Conservation (phyloP, 2,329 filamentous ascomycete species). For the Xylariales sp. region DNA sequence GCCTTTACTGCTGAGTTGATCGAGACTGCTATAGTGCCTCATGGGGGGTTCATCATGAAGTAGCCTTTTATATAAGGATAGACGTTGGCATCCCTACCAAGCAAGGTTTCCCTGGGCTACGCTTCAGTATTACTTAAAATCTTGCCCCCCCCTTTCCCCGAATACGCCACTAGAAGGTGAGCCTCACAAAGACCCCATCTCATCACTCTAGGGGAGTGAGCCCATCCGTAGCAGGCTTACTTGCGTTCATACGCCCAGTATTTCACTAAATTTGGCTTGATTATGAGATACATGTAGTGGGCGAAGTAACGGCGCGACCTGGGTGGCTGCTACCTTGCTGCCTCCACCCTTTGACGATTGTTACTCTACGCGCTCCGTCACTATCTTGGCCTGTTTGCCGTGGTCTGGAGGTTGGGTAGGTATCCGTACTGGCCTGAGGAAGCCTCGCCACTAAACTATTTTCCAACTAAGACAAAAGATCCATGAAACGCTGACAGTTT, state of each 20-base stretch:
- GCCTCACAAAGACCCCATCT: slow-evolving; percentile 9
- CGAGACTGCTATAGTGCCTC: not conserved
- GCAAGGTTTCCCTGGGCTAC: not conserved
- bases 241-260: not conserved
- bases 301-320: slow-evolving; percentile 13
- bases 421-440: slow-evolving; percentile 14
- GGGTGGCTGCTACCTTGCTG: slow-evolving; percentile 3
- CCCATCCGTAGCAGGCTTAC: slow-evolving; percentile 20
- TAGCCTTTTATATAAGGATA: slow-evolving; percentile 25
- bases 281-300: not conserved
- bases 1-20: slow-evolving; percentile 9
- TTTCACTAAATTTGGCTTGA: slow-evolving; percentile 6
- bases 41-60: slow-evolving; percentile 7
- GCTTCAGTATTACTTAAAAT: slow-evolving; percentile 2
- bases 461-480: not conserved
- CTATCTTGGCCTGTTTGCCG: slow-evolving; percentile 12
- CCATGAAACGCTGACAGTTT: slow-evolving; percentile 31
- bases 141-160: not conserved
- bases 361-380: slow-evolving; percentile 1
- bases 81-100: not conserved
- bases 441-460: slow-evolving; percentile 10
- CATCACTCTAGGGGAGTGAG: slow-evolving; percentile 12
- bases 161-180: not conserved
- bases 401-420: slow-evolving; percentile 4
- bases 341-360: slow-evolving; percentile 9